phyloP scores from a whole-genome alignment of 192 early-diverging fungal genomes.

The Phlyctochytrium bullatum region DNA sequence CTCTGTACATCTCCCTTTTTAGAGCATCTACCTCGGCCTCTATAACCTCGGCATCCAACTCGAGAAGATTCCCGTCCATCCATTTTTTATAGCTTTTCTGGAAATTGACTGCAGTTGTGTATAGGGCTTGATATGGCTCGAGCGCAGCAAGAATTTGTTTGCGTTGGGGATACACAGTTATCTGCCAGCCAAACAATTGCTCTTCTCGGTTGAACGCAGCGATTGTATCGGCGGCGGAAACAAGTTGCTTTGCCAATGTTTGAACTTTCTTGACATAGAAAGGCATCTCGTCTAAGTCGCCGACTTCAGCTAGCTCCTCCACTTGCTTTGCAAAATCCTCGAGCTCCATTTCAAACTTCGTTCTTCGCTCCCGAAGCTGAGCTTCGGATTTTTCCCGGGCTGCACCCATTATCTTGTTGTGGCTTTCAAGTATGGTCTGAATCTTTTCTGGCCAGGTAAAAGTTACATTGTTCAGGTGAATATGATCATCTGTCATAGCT shows the following conservation, averaged over 20 bases:
- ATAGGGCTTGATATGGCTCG: conserved; percentile 60
- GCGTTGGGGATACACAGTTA: conserved; percentile 59
- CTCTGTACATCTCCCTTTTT: conserved; percentile 60
- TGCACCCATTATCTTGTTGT: conserved; percentile 54
- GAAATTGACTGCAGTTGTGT: conserved; percentile 61
- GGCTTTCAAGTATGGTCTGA: conserved; percentile 45
- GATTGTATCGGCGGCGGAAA: conserved; percentile 54
- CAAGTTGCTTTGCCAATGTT: conserved; percentile 53
- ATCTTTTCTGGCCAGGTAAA: conserved; percentile 64
- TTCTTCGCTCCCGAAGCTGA: conserved; percentile 48
- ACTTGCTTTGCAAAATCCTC: conserved; percentile 57
- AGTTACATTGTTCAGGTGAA: conserved; percentile 55
- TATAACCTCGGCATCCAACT: conserved; percentile 59
- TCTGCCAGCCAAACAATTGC: conserved; percentile 57
- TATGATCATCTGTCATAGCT: conserved; percentile 52
- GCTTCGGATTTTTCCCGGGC: conserved; percentile 56
- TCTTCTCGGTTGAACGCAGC: conserved; percentile 63
- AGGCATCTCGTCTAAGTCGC: conserved; percentile 65
- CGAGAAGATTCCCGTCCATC: conserved; percentile 63
- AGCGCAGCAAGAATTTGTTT: conserved; percentile 51
- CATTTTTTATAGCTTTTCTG: conserved; percentile 62
- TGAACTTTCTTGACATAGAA: conserved; percentile 69
- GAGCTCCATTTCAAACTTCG: conserved; percentile 54
- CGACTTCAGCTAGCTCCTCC: conserved; percentile 60
- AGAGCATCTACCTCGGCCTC: conserved; percentile 55